A percentile compares a stretch with the other conserved stretches of the same genome.
phyloP scores from a whole-genome alignment of 768 basidiomycete species.

The Leccinum truebloodii region DNA sequence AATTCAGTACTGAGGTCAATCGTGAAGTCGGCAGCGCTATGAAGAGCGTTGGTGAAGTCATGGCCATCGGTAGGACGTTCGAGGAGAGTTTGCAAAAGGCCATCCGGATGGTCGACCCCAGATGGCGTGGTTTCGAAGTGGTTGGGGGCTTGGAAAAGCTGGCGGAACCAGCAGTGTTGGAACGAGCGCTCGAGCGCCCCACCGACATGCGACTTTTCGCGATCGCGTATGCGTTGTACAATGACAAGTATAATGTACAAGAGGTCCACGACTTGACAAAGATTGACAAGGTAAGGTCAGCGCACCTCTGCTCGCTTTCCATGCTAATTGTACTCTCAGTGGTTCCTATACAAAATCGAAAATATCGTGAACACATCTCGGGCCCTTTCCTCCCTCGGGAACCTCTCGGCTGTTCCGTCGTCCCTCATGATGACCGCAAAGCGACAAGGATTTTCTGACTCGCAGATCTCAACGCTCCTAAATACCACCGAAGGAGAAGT shows the following conservation, averaged over 20 bases:
- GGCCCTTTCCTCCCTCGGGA: conserved; percentile 66
- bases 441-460: conserved; percentile 92
- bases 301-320: not conserved
- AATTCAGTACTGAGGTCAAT: conserved; percentile 92
- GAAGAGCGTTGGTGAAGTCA: conserved; percentile 99
- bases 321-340: conserved; percentile 43
- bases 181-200: conserved; percentile 79
- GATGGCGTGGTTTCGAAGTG: conserved; percentile 97
- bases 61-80: conserved; percentile 99
- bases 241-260: conserved; percentile 88
- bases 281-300: conserved; percentile 79
- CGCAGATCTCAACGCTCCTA: conserved; percentile 85
- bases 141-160: conserved; percentile 86
- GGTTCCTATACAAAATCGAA: conserved; percentile 99
- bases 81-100: conserved; percentile 99
- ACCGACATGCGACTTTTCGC: conserved; percentile 97
- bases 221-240: conserved; percentile 97
- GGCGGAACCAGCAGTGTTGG: conserved; percentile 80
- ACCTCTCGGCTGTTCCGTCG: conserved; percentile 66
- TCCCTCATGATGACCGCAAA: conserved; percentile 88
- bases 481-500: conserved; percentile 73
- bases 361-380: conserved; percentile 93
- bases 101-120: conserved; percentile 94
- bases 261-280: conserved; percentile 91
- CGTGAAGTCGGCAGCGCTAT: conserved; percentile 95